A percentile compares a stretch with the other conserved stretches of the same genome.
phyloP scores from a whole-genome alignment of 768 basidiomycete species.

The Lactifluus pinguis region DNA sequence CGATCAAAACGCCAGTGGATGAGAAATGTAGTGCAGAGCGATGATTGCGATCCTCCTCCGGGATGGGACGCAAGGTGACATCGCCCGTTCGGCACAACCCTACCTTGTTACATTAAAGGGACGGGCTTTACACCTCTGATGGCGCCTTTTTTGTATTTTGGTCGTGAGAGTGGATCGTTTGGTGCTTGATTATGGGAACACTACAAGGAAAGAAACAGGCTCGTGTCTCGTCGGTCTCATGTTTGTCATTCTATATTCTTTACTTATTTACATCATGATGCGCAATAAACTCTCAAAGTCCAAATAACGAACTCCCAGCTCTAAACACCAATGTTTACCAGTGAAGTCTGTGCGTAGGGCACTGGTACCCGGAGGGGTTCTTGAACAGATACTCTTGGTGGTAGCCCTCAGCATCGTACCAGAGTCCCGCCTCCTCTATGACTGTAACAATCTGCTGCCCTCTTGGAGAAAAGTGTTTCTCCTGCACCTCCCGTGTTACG shows the following conservation, averaged over 20 bases:
- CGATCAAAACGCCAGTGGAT: slow-evolving; percentile 34
- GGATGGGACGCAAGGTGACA: slow-evolving; percentile 17
- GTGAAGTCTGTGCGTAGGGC: slow-evolving; percentile 77
- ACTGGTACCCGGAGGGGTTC: slow-evolving; percentile 86
- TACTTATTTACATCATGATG: too few relatives aligned
- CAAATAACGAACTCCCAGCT: neutral
- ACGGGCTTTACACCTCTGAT: slow-evolving; percentile 21
- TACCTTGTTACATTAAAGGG: slow-evolving; percentile 23
- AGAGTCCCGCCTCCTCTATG: slow-evolving; percentile 57
- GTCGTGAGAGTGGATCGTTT: slow-evolving; percentile 1
- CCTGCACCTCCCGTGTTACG: slow-evolving; percentile 77
- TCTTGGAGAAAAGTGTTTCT: slow-evolving; percentile 68
- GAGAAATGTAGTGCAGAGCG: slow-evolving; percentile 20
- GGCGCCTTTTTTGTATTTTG: slow-evolving; percentile 13
- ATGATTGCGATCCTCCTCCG: slow-evolving; percentile 19
- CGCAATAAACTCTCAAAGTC: neutral
- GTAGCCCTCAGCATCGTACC: slow-evolving; percentile 81
- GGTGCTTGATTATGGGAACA: too few relatives aligned
- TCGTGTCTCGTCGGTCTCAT: too few relatives aligned
- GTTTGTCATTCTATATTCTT: too few relatives aligned
- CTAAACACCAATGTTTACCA: slow-evolving; percentile 43
- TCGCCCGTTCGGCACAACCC: slow-evolving; percentile 22
- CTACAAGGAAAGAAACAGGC: too few relatives aligned
- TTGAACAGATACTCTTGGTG: slow-evolving; percentile 77
- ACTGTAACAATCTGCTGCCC: slow-evolving; percentile 68